phyloP scores from a whole-genome alignment of 495 filamentous ascomycete species.

The Neurospora sp. region DNA sequence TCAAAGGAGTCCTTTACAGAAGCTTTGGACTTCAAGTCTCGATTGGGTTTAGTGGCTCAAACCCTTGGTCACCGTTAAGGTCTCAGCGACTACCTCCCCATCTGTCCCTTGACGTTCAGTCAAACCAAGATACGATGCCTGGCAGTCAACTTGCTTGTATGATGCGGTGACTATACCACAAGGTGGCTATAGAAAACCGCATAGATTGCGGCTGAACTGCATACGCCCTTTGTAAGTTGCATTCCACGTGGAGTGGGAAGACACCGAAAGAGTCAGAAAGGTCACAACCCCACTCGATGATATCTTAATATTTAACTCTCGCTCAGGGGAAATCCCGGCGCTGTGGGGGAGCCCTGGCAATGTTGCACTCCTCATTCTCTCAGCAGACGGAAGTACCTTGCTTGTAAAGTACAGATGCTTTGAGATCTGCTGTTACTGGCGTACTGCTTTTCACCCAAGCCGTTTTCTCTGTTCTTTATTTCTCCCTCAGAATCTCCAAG shows the following conservation, averaged over 20 bases:
- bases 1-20: not conserved
- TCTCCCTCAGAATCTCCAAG: not conserved
- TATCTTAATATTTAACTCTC: not conserved
- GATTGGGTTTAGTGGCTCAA: not conserved
- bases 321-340: not conserved
- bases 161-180: not conserved
- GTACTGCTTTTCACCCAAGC: not conserved
- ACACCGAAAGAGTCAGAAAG: not conserved
- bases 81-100: not conserved
- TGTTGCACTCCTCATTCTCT: not conserved
- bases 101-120: not conserved
- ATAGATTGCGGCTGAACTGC: not conserved
- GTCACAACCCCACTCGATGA: not conserved
- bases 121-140: not conserved
- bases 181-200: not conserved
- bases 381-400: not conserved
- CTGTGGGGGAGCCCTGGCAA: not conserved
- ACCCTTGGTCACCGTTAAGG: not conserved
- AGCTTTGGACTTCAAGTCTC: not conserved
- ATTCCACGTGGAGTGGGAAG: not conserved
- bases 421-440: not conserved
- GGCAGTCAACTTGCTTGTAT: not conserved
- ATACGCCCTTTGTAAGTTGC: not conserved
- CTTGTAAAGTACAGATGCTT: not conserved
- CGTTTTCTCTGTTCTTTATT: not conserved